These are phyloP conservation scores for Phytophthora pinifolia DNA, from an alignment of 352 stramenopile genomes.

Conservation along the genomic window DNA sequence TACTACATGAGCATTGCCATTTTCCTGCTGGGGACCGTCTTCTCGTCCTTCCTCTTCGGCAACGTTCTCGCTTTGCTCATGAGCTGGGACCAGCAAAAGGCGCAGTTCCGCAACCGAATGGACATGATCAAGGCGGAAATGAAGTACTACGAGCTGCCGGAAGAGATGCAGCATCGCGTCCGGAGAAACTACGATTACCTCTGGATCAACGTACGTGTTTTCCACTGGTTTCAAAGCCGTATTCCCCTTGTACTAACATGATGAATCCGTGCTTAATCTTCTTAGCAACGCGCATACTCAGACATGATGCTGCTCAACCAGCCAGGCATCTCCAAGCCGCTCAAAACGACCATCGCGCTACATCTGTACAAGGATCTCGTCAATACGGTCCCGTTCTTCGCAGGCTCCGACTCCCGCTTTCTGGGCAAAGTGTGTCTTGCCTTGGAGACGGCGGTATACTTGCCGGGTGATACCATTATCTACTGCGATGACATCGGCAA, in stretches of 20 bases:
- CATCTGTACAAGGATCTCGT: slow-evolving; percentile 82
- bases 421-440: slow-evolving; percentile 79
- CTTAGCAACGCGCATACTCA: slow-evolving; percentile 79
- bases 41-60: slow-evolving; percentile 77
- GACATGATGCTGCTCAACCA: slow-evolving; percentile 86
- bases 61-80: slow-evolving; percentile 79
- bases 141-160: slow-evolving; percentile 77
- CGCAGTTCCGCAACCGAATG: slow-evolving; percentile 82
- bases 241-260: not conserved
- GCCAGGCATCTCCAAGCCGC: slow-evolving; percentile 71
- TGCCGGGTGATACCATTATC: slow-evolving; percentile 79
- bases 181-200: slow-evolving; percentile 84
- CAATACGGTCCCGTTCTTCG: slow-evolving; percentile 81
- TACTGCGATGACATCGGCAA: slow-evolving; percentile 82
- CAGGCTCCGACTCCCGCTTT: slow-evolving; percentile 68
- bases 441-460: slow-evolving; percentile 75
- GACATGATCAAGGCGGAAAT: slow-evolving; percentile 85
- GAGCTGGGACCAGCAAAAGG: slow-evolving; percentile 82
- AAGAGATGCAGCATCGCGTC: slow-evolving; percentile 72
- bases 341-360: slow-evolving; percentile 75
- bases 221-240: not conserved
- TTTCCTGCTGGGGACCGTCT: slow-evolving; percentile 70
- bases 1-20: slow-evolving; percentile 69
- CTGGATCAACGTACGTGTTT: slow-evolving; percentile 72
- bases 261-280: slow-evolving; percentile 1